Evolutionary conservation across 2,329 filamentous ascomycete genomes (phyloP), one percentile per base, ranked within the genome.

Genomic region (Rhexocercosporidium sp.): DNA sequence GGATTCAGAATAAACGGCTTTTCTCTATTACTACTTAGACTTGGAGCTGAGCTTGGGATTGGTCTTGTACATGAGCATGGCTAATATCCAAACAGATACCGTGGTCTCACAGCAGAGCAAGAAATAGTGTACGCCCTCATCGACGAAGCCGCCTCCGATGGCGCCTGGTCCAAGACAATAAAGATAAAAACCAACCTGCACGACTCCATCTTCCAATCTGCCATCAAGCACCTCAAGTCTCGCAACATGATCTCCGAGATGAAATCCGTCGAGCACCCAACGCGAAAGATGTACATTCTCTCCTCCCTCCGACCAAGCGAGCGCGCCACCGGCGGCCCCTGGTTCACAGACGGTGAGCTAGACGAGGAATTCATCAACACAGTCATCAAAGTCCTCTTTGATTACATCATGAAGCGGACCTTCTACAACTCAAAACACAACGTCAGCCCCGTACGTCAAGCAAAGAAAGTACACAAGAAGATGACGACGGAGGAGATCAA

Each of bases 241-340:
- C 94, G 93, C 78, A 88, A 89, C 41, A 89, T 96, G 77, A 94
- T 99, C 78, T 92, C 92, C 75, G 89, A 90, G 66, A 94, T 98
- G 81, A 96, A 95, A 81, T 96, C 91, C 79, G 94, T 97, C 80
- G 94, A 97, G 81, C 90, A 92, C 76, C 93, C 93, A 31, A 92
- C 90, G 72, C 92, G 96, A 77, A 97, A 97, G 81, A 97, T 97
- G 86, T 99, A 96, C 84, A 97, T 99, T 85, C 90, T 97, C 76
- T 88, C 90, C 63, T 90, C 90, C 70, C 86, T 99, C 68, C 88
- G 89, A 12, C 95, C 96, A 0, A 93, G 91, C 63, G 94, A 97
- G 69, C 92, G 96, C 69, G 92, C 96, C 56, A 97, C 94, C 0
- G 96, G 96, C 57, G 96, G 96, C 1, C 92, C 93, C 9, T 99